Base-by-base conservation (phyloP, 163 green algal genomes). In the Chloroidium sp. region DNA sequence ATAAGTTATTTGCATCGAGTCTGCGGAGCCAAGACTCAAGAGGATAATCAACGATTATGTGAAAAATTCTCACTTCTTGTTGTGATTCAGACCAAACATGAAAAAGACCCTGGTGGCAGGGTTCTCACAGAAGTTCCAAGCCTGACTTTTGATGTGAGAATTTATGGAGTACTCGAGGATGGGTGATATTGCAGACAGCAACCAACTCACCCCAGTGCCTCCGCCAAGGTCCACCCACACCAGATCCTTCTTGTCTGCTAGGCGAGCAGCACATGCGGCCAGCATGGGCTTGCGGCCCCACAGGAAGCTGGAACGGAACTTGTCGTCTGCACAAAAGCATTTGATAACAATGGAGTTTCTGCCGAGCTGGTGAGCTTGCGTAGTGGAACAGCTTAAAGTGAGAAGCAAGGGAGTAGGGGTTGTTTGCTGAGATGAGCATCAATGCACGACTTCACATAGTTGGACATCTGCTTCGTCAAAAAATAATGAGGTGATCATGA, bases 191-290 rank as follows among this genome's bases (percentile, higher is more conserved):
- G 74, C 36, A 36, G 36, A 36, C 36, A 36, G 36, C 36, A 36
- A 36, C 36, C 3, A 82, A 84, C 90, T 87, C 74, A 94, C 90
- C 78, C 90, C 94, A 12, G 95, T 99, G 75, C 95, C 96, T 75
- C 96, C 96, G 57, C 96, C 96, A 77, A 99, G 87, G 82, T 99
- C 96, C 1, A 98, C 94, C 96, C 96, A 99, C 62, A 99, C 89
- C 82, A 98, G 81, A 14, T 95, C 87, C 0, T 77, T 88, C 58
- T 86, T 79, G 59, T 90, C 87, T 4, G 85, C 82, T 2, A 99
- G 88, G 0, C 96, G 87, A 0, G 96, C 94, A 61, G 96, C 95
- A 76, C 85, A 92, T 1, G 96, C 94, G 14, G 96, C 95, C 2
- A 99, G 91, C 93, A 99, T 95, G 1, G 93, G 93, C 79, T 91